Percentiles rank a stretch among this genome's conserved stretches.
phyloP scores from a whole-genome alignment of 148 eudicot genomes.

The Chenopodium formosanum region DNA sequence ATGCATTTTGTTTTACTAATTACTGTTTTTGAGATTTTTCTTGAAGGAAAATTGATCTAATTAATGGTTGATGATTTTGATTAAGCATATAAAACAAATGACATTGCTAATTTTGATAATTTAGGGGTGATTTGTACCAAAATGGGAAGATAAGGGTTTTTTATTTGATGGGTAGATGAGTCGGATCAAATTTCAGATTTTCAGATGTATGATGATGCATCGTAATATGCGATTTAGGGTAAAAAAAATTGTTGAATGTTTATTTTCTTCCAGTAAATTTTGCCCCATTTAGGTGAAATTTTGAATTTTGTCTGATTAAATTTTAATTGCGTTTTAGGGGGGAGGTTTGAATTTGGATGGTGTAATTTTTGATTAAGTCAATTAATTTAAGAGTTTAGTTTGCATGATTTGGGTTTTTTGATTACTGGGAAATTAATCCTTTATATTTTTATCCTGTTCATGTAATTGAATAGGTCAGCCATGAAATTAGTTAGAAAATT shows the following conservation, averaged over 20 bases:
- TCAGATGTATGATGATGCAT: background rate
- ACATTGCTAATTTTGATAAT: background rate
- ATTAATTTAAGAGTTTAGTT: background rate
- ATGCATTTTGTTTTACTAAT: background rate
- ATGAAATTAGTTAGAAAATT: background rate
- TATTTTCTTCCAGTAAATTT: background rate
- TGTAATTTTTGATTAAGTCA: background rate
- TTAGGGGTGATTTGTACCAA: background rate
- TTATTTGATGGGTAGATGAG: background rate
- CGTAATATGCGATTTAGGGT: no score
- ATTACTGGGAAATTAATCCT: background rate
- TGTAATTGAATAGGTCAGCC: constrained; percentile 20
- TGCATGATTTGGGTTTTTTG: constrained; percentile 1
- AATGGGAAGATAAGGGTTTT: background rate
- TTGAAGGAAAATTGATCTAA: background rate
- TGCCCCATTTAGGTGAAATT: background rate
- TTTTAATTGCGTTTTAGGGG: background rate
- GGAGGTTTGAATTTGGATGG: background rate
- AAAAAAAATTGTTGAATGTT: no score
- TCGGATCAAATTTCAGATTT: background rate
- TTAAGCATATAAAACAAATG: background rate
- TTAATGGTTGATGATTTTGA: background rate
- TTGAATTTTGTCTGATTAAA: background rate
- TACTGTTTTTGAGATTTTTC: background rate
- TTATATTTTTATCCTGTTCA: background rate